Evolutionary conservation across 768 basidiomycete species (phyloP).

Genomic region (Suillus sp.): DNA sequence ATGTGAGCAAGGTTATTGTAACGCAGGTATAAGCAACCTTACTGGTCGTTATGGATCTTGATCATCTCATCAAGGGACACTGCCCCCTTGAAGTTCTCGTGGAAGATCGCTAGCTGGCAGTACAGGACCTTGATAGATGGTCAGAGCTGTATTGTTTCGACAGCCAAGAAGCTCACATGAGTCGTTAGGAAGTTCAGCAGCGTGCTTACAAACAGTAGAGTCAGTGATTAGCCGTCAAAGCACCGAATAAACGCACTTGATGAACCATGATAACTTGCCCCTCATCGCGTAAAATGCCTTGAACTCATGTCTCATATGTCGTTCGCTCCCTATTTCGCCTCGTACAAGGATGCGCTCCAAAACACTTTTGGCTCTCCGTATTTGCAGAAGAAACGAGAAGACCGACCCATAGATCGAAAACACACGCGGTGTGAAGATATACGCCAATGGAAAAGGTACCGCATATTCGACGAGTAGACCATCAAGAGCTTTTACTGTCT

Average conservation of each 20-base stretch:
- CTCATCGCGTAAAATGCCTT: conserved; percentile 79
- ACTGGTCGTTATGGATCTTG: conserved; percentile 69
- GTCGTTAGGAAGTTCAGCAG: conserved; percentile 73
- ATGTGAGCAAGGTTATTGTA: conserved; percentile 2
- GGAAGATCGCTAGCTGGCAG: conserved; percentile 60
- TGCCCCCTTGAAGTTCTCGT: conserved; percentile 51
- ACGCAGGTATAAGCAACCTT: conserved; percentile 29
- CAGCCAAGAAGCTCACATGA: conserved; percentile 48
- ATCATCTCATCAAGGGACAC: conserved; percentile 80
- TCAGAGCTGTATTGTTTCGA: neutral
- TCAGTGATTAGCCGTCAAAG: conserved; percentile 4
- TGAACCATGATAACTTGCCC: conserved; percentile 79
- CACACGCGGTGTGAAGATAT: conserved; percentile 64
- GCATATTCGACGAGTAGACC: conserved; percentile 77
- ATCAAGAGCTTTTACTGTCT: conserved; percentile 65
- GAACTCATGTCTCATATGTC: conserved; percentile 45
- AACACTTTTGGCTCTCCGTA: conserved; percentile 69
- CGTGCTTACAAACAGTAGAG: conserved; percentile 42
- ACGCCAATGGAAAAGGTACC: conserved; percentile 78
- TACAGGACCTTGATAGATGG: conserved; percentile 60
- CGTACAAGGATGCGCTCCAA: conserved; percentile 72
- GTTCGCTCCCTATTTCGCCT: conserved; percentile 40
- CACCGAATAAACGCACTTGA: conserved; percentile 59
- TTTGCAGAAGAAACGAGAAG: conserved; percentile 73
- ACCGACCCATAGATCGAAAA: conserved; percentile 64